A percentile compares a stretch with the other conserved stretches of the same genome.
phyloP scores from a whole-genome alignment of 331 rosid species.

The Prunus yedoensis region DNA sequence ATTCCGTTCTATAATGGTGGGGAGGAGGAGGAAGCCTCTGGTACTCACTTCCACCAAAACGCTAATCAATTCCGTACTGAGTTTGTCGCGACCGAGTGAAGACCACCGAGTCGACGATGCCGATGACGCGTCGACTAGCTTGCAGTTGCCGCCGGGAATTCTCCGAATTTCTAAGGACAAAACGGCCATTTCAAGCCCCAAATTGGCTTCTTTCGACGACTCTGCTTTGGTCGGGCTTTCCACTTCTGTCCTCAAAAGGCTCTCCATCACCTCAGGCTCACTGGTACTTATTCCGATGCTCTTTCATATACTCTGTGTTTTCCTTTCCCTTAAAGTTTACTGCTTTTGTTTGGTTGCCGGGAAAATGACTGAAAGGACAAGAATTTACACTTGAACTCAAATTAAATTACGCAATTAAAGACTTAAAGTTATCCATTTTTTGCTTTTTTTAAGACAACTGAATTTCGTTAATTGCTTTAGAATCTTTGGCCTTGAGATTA shows the following conservation, averaged over 20 bases:
- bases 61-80: constrained; percentile 49
- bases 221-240: constrained; percentile 71
- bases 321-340: background rate
- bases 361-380: background rate
- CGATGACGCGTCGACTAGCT: constrained; percentile 10
- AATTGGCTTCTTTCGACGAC: constrained; percentile 52
- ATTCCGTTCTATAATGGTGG: constrained; percentile 47
- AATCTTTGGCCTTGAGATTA: background rate
- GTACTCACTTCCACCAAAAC: constrained; percentile 65
- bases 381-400: background rate
- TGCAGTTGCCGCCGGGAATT: constrained; percentile 58
- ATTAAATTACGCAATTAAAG: background rate
- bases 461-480: background rate
- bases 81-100: constrained; percentile 25
- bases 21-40: constrained; percentile 67
- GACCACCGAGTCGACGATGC: constrained; percentile 5
- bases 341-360: background rate
- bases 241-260: constrained; percentile 57
- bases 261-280: constrained; percentile 75
- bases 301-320: background rate
- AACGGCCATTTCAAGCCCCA: constrained; percentile 21
- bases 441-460: background rate
- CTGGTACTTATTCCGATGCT: constrained; percentile 41
- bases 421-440: background rate
- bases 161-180: constrained; percentile 44